Conservation (phyloP, 2,329 filamentous ascomycete genomes). For the Coniella lustricola region DNA sequence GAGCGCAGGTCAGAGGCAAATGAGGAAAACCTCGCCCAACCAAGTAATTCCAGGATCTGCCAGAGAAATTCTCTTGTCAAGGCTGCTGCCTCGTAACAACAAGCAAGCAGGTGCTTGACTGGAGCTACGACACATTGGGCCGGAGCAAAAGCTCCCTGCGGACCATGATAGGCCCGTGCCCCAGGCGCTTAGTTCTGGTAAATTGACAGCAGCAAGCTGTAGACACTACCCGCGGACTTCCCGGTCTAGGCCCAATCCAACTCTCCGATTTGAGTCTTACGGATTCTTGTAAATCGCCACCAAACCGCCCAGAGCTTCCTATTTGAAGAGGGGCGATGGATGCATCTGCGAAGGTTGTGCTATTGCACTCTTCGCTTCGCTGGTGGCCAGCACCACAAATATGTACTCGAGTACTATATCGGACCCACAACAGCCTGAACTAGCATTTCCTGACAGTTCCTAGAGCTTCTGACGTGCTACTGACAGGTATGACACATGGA, state of each 20-base stretch:
- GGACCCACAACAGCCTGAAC: background rate
- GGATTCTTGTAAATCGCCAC: background rate
- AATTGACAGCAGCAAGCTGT: conserved; percentile 1
- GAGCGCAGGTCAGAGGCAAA: background rate
- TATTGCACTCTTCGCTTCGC: too few relatives aligned
- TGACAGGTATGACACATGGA: background rate
- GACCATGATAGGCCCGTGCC: conserved; percentile 24
- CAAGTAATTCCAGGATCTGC: background rate
- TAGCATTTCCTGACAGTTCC: background rate
- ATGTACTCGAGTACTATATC: background rate
- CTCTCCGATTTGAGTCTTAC: background rate
- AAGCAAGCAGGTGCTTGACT: conserved; percentile 4
- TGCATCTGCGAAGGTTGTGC: too few relatives aligned
- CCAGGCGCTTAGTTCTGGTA: conserved; percentile 15
- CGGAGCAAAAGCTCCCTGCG: conserved; percentile 31
- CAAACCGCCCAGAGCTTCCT: background rate
- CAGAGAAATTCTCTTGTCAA: conserved; percentile 18
- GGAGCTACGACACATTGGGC: conserved; percentile 18
- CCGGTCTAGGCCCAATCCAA: conserved; percentile 5
- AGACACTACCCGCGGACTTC: background rate
- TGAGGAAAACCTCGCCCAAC: background rate
- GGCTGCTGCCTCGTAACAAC: conserved; percentile 21
- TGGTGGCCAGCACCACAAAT: too few relatives aligned
- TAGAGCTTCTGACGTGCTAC: background rate
- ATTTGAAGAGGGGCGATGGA: background rate